These are phyloP conservation scores for Diaporthe aspalathi DNA, from an alignment of 2,329 filamentous ascomycete species.

Conservation along the genomic window DNA sequence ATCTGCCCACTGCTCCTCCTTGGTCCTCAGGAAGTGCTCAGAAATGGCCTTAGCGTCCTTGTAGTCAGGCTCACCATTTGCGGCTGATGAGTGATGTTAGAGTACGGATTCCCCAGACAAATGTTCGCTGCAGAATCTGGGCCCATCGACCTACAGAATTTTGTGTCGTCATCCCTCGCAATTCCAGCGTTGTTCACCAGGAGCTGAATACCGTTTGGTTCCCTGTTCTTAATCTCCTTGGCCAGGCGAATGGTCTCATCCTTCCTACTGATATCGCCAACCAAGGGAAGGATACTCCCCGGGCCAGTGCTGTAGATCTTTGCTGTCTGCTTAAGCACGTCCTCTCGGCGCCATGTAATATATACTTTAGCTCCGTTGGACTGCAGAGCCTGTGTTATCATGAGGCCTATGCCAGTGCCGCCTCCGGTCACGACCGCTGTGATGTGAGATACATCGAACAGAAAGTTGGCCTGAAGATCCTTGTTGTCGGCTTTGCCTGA, in stretches of 20 bases:
- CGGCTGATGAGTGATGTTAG: slow-evolving; percentile 38
- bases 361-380: slow-evolving; percentile 36
- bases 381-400: slow-evolving; percentile 36
- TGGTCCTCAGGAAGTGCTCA: slow-evolving; percentile 61
- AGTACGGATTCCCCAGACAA: neutral
- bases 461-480: slow-evolving; percentile 27
- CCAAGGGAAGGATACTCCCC: neutral
- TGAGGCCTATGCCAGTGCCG: slow-evolving; percentile 34
- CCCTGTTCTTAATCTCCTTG: slow-evolving; percentile 62
- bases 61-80: slow-evolving; percentile 58
- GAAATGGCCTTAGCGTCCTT: slow-evolving; percentile 59
- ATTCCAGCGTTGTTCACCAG: slow-evolving; percentile 65
- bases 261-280: slow-evolving; percentile 50
- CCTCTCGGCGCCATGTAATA: slow-evolving; percentile 30
- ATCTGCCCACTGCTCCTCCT: slow-evolving; percentile 58
- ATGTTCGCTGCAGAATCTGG: neutral
- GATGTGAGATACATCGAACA: slow-evolving; percentile 37
- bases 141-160: slow-evolving; percentile 48
- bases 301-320: slow-evolving; percentile 31
- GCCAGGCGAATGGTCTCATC: slow-evolving; percentile 58
- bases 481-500: slow-evolving; percentile 29
- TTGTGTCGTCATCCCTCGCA: slow-evolving; percentile 62
- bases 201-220: slow-evolving; percentile 63
- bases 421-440: slow-evolving; percentile 36
- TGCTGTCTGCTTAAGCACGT: slow-evolving; percentile 29